phyloP scores from a whole-genome alignment of 306 rosid species.

The Quercus gilva region DNA sequence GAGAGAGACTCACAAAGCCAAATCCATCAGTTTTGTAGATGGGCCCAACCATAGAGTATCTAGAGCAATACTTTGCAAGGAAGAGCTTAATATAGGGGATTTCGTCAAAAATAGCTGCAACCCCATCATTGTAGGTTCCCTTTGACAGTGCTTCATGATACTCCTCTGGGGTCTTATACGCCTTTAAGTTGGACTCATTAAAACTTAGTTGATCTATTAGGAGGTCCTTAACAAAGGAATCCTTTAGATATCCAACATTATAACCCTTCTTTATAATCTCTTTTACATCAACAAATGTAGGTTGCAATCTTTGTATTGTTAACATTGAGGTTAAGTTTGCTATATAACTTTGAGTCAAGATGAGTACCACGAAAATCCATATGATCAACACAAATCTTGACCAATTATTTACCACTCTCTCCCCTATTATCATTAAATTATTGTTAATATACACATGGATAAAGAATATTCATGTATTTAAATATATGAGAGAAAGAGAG shows the following conservation, averaged over 20 bases:
- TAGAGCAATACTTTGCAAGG: constrained; percentile 26
- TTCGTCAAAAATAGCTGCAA: constrained; percentile 45
- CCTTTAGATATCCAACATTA: constrained; percentile 22
- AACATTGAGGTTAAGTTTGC: constrained; percentile 48
- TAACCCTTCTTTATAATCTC: constrained; percentile 21
- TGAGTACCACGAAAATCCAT: constrained; percentile 46
- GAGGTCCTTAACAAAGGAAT: constrained; percentile 23
- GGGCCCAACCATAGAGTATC: constrained; percentile 42
- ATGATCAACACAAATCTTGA: constrained; percentile 38
- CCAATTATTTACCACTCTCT: constrained; percentile 23
- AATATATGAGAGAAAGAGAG: not conserved
- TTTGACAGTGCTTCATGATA: constrained; percentile 25
- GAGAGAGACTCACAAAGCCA: constrained; percentile 36
- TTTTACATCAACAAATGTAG: constrained; percentile 22
- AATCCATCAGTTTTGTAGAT: constrained; percentile 42
- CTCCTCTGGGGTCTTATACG: constrained; percentile 9
- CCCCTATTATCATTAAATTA: constrained; percentile 18
- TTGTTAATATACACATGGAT: not conserved
- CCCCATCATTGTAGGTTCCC: constrained; percentile 41
- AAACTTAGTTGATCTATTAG: constrained; percentile 17
- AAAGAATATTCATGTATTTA: not conserved
- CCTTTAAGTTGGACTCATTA: constrained; percentile 14
- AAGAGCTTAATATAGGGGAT: constrained; percentile 32
- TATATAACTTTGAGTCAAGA: constrained; percentile 45
- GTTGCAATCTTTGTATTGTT: constrained; percentile 28